Evolutionary conservation across 257 asterid species (phyloP).

Genomic region (Solanum medicagineum): DNA sequence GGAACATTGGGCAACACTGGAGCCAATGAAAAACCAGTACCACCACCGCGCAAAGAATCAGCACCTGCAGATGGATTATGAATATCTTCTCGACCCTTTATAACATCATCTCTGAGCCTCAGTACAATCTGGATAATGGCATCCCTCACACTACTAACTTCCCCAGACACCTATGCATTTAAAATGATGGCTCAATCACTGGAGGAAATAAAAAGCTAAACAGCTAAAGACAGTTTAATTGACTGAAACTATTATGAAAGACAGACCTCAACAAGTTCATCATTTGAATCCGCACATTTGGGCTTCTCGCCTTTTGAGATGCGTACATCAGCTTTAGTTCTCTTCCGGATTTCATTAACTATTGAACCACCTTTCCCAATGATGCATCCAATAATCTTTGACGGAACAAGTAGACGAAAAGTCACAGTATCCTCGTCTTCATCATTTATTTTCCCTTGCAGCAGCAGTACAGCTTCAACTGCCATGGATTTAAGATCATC

Average conservation of each 20-base stretch:
- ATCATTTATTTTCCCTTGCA: conserved; percentile 77
- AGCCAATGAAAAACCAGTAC: conserved; percentile 44
- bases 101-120: conserved; percentile 83
- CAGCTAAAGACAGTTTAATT: background rate
- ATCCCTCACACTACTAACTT: conserved; percentile 62
- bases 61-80: conserved; percentile 47
- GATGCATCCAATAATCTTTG: conserved; percentile 80
- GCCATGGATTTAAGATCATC: conserved; percentile 89
- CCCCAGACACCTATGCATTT: conserved; percentile 55
- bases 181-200: background rate
- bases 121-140: conserved; percentile 83
- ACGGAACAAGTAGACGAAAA: conserved; percentile 73
- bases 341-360: conserved; percentile 75
- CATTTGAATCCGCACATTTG: conserved; percentile 49
- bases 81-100: conserved; percentile 55
- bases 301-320: conserved; percentile 89
- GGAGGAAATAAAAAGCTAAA: background rate
- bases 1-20: conserved; percentile 38
- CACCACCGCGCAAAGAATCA: conserved; percentile 40
- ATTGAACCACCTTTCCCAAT: conserved; percentile 89
- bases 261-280: conserved; percentile 85
- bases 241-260: background rate
- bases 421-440: conserved; percentile 62
- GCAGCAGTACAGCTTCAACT: conserved; percentile 81
- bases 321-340: conserved; percentile 71